Base-by-base conservation (phyloP, 176 grass and related monocot species). In the Phyllostachys edulis region DNA sequence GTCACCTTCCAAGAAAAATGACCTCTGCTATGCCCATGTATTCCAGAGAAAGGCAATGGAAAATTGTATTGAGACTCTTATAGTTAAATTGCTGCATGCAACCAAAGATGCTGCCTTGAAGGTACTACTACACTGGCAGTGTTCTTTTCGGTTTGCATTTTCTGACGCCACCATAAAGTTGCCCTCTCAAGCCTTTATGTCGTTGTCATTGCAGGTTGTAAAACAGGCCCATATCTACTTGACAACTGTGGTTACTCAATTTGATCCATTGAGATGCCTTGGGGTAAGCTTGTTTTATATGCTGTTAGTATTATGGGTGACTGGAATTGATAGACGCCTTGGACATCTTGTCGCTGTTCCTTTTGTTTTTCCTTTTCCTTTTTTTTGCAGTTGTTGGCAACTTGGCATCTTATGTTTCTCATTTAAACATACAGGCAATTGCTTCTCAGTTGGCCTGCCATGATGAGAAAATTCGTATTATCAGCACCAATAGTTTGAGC, bases 161-260 rank as follows among this genome's bases (percentile, higher is more conserved):
- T 5, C 23, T 79, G 63, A 71, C 51, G 61, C 56, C 80, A 51
- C 50, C 49, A 80, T 74, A 84, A 63, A 79, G 29, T 65, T 72
- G 34, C 21, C 13, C 27, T 66, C 79, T 79, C 29, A 79, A 7
- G 16, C 75, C 71, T 87, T 78, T 24, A 52, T 77, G 17, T 36
- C 81, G 57, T 70, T 88, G 4, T 68, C 70, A 67, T 80, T 97
- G 39, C 91, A 98, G 96, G 88, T 95, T 84, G 91, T 91, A 76
- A 92, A 92, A 83, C 83, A 95, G 86, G 96, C 96, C n/a, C 89
- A 95, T 64, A 88, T 85, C 39, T 98, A 91, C 75, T 90, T 98
- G 77, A 93, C 82, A 67, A 80, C 80, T 36, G 60, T 94, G 62
- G 76, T 92, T 80, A 73, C 91, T 80, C 85, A 94, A 54, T 98